A percentile compares a stretch with the other conserved stretches of the same genome.
Conservation (phyloP, 2,329 filamentous ascomycete genomes). For the Lachnellula willkommii region DNA sequence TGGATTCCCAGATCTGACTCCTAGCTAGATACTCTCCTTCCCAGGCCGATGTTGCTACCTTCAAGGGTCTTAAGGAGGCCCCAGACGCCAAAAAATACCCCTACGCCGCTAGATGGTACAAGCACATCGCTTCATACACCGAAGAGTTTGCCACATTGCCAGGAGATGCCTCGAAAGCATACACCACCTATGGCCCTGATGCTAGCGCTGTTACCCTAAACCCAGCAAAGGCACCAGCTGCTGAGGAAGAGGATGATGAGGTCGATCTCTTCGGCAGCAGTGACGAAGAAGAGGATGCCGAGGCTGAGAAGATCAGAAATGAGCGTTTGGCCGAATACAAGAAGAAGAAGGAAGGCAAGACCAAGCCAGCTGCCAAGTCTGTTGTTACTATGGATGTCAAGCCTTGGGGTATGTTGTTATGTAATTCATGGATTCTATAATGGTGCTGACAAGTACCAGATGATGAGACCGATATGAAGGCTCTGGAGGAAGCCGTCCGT, state of each 20-base stretch:
- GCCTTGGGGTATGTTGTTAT: constrained; percentile 79
- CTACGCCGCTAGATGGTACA: constrained; percentile 95
- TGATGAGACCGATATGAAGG: constrained; percentile 88
- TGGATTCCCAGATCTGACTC: constrained; percentile 13
- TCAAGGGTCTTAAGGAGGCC: constrained; percentile 75
- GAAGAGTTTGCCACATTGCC: constrained; percentile 85
- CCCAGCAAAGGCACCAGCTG: constrained; percentile 75
- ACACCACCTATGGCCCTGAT: constrained; percentile 89
- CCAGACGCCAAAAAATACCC: constrained; percentile 86
- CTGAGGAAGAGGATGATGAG: constrained; percentile 72
- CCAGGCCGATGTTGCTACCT: constrained; percentile 93
- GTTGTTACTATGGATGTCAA: constrained; percentile 95
- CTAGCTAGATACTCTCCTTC: constrained; percentile 53
- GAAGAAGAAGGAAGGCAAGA: constrained; percentile 94
- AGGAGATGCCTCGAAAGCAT: constrained; percentile 84
- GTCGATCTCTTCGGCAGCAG: constrained; percentile 92
- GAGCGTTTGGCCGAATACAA: constrained; percentile 89
- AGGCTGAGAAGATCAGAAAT: constrained; percentile 77
- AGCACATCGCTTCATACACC: constrained; percentile 92
- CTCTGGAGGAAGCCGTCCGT: constrained; percentile 75
- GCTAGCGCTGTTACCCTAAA: constrained; percentile 70
- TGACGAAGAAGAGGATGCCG: constrained; percentile 89
- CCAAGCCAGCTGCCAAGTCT: constrained; percentile 91
- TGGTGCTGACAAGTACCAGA: constrained; percentile 44
- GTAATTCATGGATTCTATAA: not conserved